Base-by-base conservation (phyloP, 2,329 filamentous ascomycete species). In the Neoascochyta sp. region DNA sequence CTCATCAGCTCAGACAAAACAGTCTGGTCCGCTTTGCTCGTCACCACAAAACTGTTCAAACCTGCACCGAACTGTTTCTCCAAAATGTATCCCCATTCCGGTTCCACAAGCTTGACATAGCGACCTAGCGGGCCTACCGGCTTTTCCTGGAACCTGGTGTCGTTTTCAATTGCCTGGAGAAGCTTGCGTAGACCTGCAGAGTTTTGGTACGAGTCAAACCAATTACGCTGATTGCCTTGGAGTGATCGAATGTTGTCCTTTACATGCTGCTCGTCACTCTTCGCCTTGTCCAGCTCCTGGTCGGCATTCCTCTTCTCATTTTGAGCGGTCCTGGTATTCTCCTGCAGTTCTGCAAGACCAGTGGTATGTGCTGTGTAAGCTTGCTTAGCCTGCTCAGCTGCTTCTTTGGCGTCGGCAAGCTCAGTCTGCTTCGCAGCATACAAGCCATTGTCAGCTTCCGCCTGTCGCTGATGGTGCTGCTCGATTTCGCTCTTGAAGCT, bases 71-170 rank as follows among this genome's bases (percentile, higher is more conserved):
- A 73, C 1, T 76, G 76, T 41, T 75, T 83, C 57, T 98, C 92
- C 9, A 98, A 62, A 23, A 94, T 79, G 1, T 77, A 75, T 1
- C 82, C 83, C 92, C 92, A 98, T 47, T 86, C 74, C 1, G 86
- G 83, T 45, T 90, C 81, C 19, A 79, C 67, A 14, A 98, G 68
- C 44, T 79, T 80, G 29, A 98, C 73, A 51, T 92, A 76, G 14
- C 79, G 69, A 16, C 89, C 92, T 9, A 96, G 69, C 0, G 92
- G 92, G 0, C 92, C 92, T 18, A 96, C 70, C 2, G 92, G 92
- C 40, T 75, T 81, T 23, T 75, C 67, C 14, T 70, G 67, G 54
- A 93, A 96, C 0, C 79, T 71, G 3, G 42, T 61, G 34, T 94
- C 86, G n/a, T 69, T 66, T 5, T 78, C 71, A 39, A 96, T 85